Conservation (phyloP, 257 asterid genomes). For the Cruciata laevipes region DNA sequence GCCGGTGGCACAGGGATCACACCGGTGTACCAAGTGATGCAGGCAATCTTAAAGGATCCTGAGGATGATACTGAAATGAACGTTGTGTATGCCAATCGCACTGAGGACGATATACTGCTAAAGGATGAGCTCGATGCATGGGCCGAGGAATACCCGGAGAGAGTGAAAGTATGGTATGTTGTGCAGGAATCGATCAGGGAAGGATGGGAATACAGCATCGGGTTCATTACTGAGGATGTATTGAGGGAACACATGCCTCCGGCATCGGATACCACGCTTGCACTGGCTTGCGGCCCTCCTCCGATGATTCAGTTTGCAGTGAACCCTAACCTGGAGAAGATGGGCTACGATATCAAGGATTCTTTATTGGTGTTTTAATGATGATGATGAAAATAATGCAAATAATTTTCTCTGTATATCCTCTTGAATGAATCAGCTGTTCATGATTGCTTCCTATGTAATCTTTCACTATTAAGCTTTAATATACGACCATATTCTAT, state of each 20-base stretch:
- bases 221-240: slow-evolving; percentile 48
- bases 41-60: slow-evolving; percentile 65
- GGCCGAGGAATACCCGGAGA: slow-evolving; percentile 50
- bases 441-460: neutral
- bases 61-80: slow-evolving; percentile 71
- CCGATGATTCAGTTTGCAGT: slow-evolving; percentile 90
- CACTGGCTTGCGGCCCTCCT: slow-evolving; percentile 92
- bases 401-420: slow-evolving; percentile 6
- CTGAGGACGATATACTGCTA: slow-evolving; percentile 73
- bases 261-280: slow-evolving; percentile 43
- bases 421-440: neutral
- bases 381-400: slow-evolving; percentile 10
- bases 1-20: slow-evolving; percentile 96
- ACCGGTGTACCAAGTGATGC: slow-evolving; percentile 86
- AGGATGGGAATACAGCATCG: slow-evolving; percentile 66
- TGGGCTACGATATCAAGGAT: slow-evolving; percentile 74
- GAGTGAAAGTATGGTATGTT: slow-evolving; percentile 90
- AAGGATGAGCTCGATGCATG: slow-evolving; percentile 71
- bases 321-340: slow-evolving; percentile 82
- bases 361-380: slow-evolving; percentile 55
- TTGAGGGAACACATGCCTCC: slow-evolving; percentile 70
- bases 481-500: neutral
- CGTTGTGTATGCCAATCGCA: slow-evolving; percentile 81
- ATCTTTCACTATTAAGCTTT: slow-evolving; percentile 2
- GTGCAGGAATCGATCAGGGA: slow-evolving; percentile 42